Percentiles rank a stretch among this genome's conserved stretches.
phyloP scores from a whole-genome alignment of 1,139 yeast genomes.

The Waltiozyma sp. region DNA sequence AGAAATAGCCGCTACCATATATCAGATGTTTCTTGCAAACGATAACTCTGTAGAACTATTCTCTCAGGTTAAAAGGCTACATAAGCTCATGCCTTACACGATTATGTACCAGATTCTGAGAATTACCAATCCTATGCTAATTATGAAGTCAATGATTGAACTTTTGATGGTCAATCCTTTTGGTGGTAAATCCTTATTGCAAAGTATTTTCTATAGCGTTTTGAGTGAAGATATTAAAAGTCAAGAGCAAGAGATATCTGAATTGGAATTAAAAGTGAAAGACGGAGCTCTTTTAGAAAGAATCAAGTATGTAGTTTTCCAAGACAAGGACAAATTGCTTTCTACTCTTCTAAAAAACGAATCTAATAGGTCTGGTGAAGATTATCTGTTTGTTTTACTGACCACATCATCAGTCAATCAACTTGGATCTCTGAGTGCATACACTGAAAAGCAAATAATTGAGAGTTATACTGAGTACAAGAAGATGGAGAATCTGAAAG shows the following conservation, averaged over 20 bases:
- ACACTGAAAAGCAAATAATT: conserved; percentile 4
- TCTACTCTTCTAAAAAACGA: not conserved
- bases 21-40: conserved; percentile 66
- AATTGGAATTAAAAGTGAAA: conserved; percentile 30
- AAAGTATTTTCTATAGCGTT: conserved; percentile 60
- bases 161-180: conserved; percentile 71
- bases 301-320: conserved; percentile 20
- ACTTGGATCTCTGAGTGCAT: not conserved
- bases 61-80: conserved; percentile 57
- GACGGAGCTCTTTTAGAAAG: conserved; percentile 18
- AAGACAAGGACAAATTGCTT: conserved; percentile 17
- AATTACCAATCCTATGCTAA: conserved; percentile 77
- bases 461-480: conserved; percentile 20
- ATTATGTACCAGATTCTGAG: conserved; percentile 64
- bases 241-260: conserved; percentile 44
- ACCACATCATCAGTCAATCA: not conserved
- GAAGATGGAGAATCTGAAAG: conserved; percentile 1
- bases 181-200: conserved; percentile 59
- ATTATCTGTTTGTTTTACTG: not conserved
- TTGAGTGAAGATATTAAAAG: conserved; percentile 70
- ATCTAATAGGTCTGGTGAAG: not conserved
- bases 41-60: conserved; percentile 71
- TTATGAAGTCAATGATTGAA: conserved; percentile 69
- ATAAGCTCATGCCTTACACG: conserved; percentile 65
- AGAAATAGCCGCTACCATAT: conserved; percentile 74